Evolutionary conservation across 345 rosid species (phyloP).

Genomic region (Eutrema heterophyllum): DNA sequence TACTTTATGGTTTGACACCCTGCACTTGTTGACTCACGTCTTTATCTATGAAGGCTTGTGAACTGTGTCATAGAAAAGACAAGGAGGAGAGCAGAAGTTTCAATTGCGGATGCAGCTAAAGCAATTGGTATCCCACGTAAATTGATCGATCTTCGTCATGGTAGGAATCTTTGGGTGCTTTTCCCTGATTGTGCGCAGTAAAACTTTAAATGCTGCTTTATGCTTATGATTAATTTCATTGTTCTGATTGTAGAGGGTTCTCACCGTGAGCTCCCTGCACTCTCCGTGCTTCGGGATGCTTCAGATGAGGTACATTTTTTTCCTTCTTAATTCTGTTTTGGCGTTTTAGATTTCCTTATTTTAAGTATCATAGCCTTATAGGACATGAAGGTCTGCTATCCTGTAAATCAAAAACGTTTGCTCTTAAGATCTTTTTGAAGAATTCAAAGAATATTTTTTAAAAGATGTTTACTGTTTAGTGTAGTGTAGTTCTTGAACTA

Average conservation of each 20-base stretch:
- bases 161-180: slow-evolving; percentile 36
- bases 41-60: slow-evolving; percentile 60
- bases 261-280: slow-evolving; percentile 85
- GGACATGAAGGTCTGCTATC: neutral
- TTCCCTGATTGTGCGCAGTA: neutral
- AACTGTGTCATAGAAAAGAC: slow-evolving; percentile 88
- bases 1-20: neutral
- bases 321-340: neutral
- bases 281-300: slow-evolving; percentile 64
- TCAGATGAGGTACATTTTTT: slow-evolving; percentile 51
- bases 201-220: neutral
- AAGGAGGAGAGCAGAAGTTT: slow-evolving; percentile 54
- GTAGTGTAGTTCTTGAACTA: slow-evolving; percentile 7
- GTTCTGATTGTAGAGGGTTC: slow-evolving; percentile 62
- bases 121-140: slow-evolving; percentile 78
- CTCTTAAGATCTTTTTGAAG: neutral
- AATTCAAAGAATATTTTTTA: neutral
- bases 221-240: neutral
- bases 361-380: neutral
- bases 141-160: slow-evolving; percentile 91
- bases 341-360: neutral
- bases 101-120: slow-evolving; percentile 88
- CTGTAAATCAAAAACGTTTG: neutral
- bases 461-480: neutral
- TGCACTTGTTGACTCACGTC: neutral